Evolutionary conservation across 352 stramenopile species (phyloP).

Genomic region (Phytophthora tentaculata): DNA sequence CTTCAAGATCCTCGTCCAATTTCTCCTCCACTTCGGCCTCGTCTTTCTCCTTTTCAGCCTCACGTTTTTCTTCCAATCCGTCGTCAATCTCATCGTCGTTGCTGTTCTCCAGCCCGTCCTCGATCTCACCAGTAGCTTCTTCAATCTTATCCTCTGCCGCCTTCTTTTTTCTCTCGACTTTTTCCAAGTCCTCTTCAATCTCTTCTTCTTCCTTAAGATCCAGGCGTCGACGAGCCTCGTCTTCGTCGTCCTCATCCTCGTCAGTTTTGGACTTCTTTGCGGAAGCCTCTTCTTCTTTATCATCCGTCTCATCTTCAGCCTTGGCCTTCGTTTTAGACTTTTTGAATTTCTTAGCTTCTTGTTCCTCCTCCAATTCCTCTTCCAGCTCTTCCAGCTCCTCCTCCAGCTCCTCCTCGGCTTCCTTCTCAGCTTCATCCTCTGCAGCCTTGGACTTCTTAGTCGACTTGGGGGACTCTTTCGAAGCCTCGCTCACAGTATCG

Average conservation of each 20-base stretch:
- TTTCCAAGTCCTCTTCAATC: conserved; percentile 40
- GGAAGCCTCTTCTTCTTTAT: too few species aligned
- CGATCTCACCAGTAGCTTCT: conserved; percentile 36
- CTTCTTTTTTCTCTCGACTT: conserved; percentile 26
- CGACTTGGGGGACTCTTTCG: conserved; percentile 1
- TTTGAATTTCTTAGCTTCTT: not conserved
- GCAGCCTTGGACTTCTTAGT: not conserved
- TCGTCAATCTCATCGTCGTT: conserved; percentile 33
- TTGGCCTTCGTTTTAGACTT: not conserved
- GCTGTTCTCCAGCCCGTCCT: conserved; percentile 25
- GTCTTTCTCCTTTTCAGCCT: conserved; percentile 33
- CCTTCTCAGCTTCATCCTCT: not conserved
- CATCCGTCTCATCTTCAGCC: not conserved
- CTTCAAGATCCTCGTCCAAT: conserved; percentile 15
- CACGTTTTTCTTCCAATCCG: conserved; percentile 11
- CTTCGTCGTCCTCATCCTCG: not conserved
- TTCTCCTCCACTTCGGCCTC: conserved; percentile 12
- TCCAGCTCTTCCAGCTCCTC: not conserved
- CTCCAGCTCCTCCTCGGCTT: not conserved
- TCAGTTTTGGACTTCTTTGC: not conserved
- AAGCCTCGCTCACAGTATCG: conserved; percentile 5
- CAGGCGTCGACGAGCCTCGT: conserved; percentile 8
- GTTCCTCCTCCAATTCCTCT: not conserved
- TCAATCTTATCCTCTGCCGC: conserved; percentile 29
- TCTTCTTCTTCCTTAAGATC: conserved; percentile 25